These are phyloP conservation scores for Malassezia globosa DNA, from an alignment of 1,284 basidiomycete species.

Conservation along the genomic window DNA sequence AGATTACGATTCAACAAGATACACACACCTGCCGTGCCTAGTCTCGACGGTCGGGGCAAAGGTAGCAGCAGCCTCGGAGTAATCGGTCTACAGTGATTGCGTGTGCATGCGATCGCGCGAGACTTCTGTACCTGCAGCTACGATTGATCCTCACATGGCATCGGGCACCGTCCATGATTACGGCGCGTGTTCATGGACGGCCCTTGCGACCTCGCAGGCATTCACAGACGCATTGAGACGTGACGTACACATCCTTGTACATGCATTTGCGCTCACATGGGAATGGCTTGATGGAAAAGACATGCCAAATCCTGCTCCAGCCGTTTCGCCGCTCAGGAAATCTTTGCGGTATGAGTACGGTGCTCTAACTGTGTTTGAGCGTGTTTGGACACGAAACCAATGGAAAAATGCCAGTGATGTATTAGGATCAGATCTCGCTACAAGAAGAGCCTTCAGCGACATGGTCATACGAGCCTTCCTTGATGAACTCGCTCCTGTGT, in stretches of 20 bases:
- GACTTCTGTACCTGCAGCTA: no score
- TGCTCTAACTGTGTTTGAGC: constrained; percentile 15
- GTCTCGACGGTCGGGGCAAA: no score
- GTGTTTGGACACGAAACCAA: constrained; percentile 14
- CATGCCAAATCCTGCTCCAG: neutral
- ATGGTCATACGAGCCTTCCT: constrained; percentile 3
- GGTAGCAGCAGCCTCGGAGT: no score
- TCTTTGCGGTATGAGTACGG: constrained; percentile 15
- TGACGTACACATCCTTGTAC: constrained; percentile 12
- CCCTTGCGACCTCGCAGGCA: constrained; percentile 7
- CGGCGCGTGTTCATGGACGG: neutral
- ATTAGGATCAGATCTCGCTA: neutral
- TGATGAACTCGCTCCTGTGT: neutral
- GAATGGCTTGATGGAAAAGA: constrained; percentile 13
- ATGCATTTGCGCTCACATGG: constrained; percentile 17
- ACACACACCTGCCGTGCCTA: no score
- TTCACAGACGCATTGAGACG: constrained; percentile 10
- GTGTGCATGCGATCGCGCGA: no score
- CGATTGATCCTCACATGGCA: no score
- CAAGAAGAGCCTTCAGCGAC: constrained; percentile 5
- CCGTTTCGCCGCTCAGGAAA: neutral
- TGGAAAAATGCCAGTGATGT: constrained; percentile 1
- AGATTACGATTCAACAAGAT: no score
- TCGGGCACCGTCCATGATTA: neutral
- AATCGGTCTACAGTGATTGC: no score